Percentiles rank a stretch among this genome's conserved stretches.
phyloP scores from a whole-genome alignment of 2,329 filamentous ascomycete genomes.

The Botrytis pseudocinerea region DNA sequence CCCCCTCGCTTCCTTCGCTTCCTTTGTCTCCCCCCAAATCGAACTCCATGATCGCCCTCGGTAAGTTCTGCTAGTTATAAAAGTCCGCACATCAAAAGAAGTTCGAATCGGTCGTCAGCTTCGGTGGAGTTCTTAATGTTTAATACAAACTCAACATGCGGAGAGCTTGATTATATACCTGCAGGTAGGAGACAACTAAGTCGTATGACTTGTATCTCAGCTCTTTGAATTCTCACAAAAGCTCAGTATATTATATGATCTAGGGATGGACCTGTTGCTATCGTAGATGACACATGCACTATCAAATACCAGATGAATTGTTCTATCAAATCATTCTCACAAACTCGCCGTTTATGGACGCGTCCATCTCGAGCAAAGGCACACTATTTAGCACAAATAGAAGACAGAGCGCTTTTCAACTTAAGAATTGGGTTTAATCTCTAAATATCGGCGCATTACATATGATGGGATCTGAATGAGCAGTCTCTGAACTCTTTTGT shows the following conservation, averaged over 20 bases:
- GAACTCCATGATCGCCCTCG: not conserved
- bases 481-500: not conserved
- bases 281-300: not conserved
- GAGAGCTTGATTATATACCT: no score
- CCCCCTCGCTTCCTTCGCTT: not conserved
- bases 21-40: not conserved
- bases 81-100: no score
- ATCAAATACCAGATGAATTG: not conserved
- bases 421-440: not conserved
- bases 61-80: not conserved
- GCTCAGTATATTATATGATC: not conserved
- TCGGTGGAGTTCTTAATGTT: no score
- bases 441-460: not conserved
- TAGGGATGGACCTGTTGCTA: not conserved
- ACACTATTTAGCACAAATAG: not conserved
- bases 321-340: not conserved
- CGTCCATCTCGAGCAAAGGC: not conserved
- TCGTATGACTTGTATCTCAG: no score
- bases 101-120: no score
- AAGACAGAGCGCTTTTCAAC: not conserved
- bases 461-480: not conserved
- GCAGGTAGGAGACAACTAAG: no score
- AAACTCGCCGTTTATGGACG: not conserved
- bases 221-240: no score
- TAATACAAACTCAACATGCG: no score